phyloP scores from a whole-genome alignment of 2,329 filamentous ascomycete genomes.

The Erysiphe pulchra region DNA sequence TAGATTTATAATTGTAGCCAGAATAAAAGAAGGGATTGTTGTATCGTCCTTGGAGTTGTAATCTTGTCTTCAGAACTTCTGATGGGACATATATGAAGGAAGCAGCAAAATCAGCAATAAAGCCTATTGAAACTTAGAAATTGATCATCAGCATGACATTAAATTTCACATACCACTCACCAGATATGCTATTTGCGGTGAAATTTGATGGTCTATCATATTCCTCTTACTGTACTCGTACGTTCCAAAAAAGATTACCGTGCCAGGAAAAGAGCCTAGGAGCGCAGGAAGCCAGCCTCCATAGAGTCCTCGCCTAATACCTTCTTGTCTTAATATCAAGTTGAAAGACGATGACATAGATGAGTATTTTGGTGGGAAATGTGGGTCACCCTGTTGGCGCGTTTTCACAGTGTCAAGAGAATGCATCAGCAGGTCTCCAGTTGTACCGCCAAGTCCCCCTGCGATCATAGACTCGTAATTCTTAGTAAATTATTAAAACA shows the following conservation, averaged over 20 bases:
- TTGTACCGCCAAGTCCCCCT: conserved; percentile 75
- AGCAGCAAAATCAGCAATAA: conserved; percentile 74
- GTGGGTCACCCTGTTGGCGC: conserved; percentile 83
- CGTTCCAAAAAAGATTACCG: conserved; percentile 81
- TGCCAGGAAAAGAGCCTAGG: conserved; percentile 77
- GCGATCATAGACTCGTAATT: conserved; percentile 63
- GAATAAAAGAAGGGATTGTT: conserved; percentile 88
- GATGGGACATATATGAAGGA: conserved; percentile 89
- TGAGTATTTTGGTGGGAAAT: conserved; percentile 77
- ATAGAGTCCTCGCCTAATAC: conserved; percentile 63
- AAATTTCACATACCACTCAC: conserved; percentile 34
- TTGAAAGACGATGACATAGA: conserved; percentile 76
- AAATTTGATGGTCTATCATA: conserved; percentile 63
- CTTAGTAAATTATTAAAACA: conserved; percentile 3
- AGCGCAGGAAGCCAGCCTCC: conserved; percentile 83
- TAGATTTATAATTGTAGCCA: conserved; percentile 87
- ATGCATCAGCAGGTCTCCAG: conserved; percentile 95
- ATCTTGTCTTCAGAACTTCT: conserved; percentile 88
- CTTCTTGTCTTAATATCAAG: conserved; percentile 83
- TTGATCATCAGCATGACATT: not conserved
- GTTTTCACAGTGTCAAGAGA: conserved; percentile 97
- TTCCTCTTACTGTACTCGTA: conserved; percentile 88
- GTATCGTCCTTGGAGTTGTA: conserved; percentile 81
- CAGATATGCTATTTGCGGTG: conserved; percentile 66
- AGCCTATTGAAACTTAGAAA: conserved; percentile 26